These are phyloP conservation scores for Blastobotrys americana DNA, from an alignment of 805 yeast genomes.

Conservation along the genomic window DNA sequence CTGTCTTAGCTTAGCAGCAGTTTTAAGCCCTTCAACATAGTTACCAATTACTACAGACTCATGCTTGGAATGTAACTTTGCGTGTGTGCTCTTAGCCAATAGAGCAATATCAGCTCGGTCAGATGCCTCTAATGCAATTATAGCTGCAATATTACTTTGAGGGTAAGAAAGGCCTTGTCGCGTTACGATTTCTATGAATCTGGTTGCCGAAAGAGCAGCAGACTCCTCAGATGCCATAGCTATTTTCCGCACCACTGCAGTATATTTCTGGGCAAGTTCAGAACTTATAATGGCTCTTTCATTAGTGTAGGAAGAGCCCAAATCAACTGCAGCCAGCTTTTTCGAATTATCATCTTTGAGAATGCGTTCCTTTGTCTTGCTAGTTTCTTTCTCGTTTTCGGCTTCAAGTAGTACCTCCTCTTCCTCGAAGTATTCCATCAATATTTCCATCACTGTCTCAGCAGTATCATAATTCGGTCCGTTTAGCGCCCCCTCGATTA, in stretches of 20 bases:
- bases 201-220: conserved; percentile 44
- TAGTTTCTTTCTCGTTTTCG: conserved; percentile 12
- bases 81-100: conserved; percentile 48
- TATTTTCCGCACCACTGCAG: conserved; percentile 39
- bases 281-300: conserved; percentile 39
- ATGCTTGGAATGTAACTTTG: conserved; percentile 52
- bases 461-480: conserved; percentile 36
- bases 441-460: conserved; percentile 47
- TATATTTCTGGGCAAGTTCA: conserved; percentile 59
- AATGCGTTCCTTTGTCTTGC: neutral
- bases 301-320: conserved; percentile 1
- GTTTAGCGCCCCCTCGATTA: conserved; percentile 49
- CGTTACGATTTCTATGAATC: conserved; percentile 49
- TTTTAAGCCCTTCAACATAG: conserved; percentile 53
- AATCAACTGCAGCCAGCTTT: neutral
- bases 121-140: conserved; percentile 63
- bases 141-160: conserved; percentile 55
- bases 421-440: conserved; percentile 48
- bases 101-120: conserved; percentile 36
- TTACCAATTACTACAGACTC: conserved; percentile 64
- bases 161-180: conserved; percentile 72
- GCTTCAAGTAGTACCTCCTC: conserved; percentile 28
- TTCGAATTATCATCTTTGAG: neutral
- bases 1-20: conserved; percentile 43
- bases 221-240: conserved; percentile 43